These are phyloP conservation scores for Didymellaceae sp. DNA, from an alignment of 2,329 filamentous ascomycete species.

Conservation along the genomic window DNA sequence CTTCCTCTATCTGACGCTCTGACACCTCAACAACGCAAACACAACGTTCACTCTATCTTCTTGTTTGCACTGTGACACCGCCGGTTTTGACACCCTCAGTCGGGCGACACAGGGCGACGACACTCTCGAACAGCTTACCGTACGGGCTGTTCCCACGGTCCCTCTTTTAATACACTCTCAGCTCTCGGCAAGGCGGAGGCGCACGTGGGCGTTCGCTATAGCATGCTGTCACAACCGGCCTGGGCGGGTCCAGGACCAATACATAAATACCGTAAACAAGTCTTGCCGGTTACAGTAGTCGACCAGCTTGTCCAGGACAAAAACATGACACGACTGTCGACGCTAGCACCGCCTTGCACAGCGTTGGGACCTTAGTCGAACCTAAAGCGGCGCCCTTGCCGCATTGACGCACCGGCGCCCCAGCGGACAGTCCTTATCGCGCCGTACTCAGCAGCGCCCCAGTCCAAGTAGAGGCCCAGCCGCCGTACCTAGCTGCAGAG, in stretches of 20 bases:
- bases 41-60: no score
- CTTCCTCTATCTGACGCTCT: neutral
- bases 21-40: neutral
- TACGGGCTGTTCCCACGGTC: neutral
- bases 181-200: conserved; percentile 15
- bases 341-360: conserved; percentile 8
- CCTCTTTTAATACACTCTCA: conserved; percentile 17
- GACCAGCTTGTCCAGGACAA: conserved; percentile 5
- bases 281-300: conserved; percentile 10
- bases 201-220: conserved; percentile 4
- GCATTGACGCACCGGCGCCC: conserved; percentile 5
- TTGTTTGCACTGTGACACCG: no score
- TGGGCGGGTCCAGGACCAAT: conserved; percentile 7
- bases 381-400: conserved; percentile 17
- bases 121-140: neutral
- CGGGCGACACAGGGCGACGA: neutral
- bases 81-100: no score
- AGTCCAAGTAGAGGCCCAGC: neutral
- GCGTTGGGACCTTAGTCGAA: conserved; percentile 14
- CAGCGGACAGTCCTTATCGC: conserved; percentile 8
- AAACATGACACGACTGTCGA: conserved; percentile 2
- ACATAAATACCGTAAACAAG: conserved; percentile 10
- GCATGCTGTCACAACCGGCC: neutral
- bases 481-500: conserved; percentile 14
- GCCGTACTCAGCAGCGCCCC: conserved; percentile 3